phyloP scores from a whole-genome alignment of 2,329 filamentous ascomycete genomes.

The Microdochium bolleyi region DNA sequence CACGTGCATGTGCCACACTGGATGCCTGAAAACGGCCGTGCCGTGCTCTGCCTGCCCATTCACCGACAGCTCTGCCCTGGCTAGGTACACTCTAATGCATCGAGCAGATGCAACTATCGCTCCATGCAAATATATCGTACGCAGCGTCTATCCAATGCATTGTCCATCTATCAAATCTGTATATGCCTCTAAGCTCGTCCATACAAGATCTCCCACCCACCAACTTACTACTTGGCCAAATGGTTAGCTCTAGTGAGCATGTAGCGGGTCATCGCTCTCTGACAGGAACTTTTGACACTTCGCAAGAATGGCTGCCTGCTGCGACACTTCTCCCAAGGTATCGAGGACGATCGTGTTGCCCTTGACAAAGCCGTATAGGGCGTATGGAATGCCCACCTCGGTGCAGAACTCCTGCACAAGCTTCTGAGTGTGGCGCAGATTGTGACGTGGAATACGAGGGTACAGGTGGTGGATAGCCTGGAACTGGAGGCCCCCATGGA shows the following conservation, averaged over 20 bases:
- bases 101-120: no score
- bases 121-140: no score
- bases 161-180: no score
- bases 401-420: constrained; percentile 75
- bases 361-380: constrained; percentile 75
- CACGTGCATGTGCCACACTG: no score
- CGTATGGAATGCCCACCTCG: constrained; percentile 78
- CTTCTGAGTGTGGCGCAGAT: constrained; percentile 66
- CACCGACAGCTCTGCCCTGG: no score
- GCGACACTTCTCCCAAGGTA: constrained; percentile 67
- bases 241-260: constrained; percentile 12
- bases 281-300: constrained; percentile 58
- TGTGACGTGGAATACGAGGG: constrained; percentile 77
- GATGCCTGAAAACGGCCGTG: no score
- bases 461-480: constrained; percentile 84
- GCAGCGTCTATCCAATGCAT: no score
- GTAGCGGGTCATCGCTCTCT: constrained; percentile 14
- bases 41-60: no score
- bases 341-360: constrained; percentile 77
- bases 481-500: constrained; percentile 85
- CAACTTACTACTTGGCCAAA: neutral
- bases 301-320: constrained; percentile 68
- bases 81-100: no score
- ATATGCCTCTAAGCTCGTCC: no score
- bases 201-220: no score